Conservation (phyloP, 1,284 basidiomycete species). For the Papiliotrema nemorosa region DNA sequence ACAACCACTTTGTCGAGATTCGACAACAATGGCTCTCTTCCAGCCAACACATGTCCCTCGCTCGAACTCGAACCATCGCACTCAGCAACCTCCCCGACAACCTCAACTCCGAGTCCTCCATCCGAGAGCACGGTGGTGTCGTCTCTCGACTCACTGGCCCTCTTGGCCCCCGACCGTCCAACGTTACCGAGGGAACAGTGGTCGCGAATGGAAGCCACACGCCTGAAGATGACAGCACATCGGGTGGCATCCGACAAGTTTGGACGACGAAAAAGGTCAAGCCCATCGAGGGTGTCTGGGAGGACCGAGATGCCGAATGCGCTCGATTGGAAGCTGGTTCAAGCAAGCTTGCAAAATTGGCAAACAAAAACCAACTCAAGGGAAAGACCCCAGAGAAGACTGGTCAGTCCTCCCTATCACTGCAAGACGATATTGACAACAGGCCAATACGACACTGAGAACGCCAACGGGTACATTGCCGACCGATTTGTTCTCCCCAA, state of each 20-base stretch:
- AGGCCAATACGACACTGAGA: constrained; percentile 51
- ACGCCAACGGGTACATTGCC: constrained; percentile 59
- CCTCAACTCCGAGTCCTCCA: constrained; percentile 56
- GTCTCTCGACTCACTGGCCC: constrained; percentile 25
- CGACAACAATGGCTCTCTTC: constrained; percentile 83
- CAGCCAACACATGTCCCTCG: constrained; percentile 63
- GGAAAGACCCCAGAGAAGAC: constrained; percentile 49
- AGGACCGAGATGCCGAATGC: constrained; percentile 70
- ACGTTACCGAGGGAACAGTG: constrained; percentile 46
- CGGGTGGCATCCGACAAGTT: constrained; percentile 70
- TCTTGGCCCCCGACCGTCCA: constrained; percentile 15
- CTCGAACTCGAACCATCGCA: constrained; percentile 82
- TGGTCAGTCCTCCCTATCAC: constrained; percentile 25
- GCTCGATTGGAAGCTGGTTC: constrained; percentile 81
- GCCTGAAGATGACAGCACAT: constrained; percentile 57
- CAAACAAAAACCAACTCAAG: constrained; percentile 60
- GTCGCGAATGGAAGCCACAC: constrained; percentile 42
- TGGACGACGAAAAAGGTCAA: constrained; percentile 87
- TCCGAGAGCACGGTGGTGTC: constrained; percentile 57
- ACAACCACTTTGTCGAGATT: constrained; percentile 71
- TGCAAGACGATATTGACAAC: constrained; percentile 2
- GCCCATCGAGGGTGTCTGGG: constrained; percentile 75
- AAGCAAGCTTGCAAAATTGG: constrained; percentile 67
- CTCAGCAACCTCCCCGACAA: constrained; percentile 83
- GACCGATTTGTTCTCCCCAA: constrained; percentile 49